phyloP scores from a whole-genome alignment of 352 stramenopile genomes.

The Pythium volutum region DNA sequence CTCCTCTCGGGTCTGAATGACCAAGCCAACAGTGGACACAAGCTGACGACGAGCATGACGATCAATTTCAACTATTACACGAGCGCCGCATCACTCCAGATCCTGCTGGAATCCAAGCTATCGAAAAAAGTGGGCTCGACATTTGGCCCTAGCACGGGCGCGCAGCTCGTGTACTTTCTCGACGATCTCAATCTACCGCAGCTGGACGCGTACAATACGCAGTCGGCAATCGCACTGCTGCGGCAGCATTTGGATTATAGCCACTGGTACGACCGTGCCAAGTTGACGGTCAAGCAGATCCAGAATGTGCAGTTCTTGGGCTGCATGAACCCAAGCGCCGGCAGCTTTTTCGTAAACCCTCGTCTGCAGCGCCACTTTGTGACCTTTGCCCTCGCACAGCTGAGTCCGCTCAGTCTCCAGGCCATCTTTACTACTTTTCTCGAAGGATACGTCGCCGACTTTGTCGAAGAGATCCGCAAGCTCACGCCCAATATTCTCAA shows the following conservation, averaged over 20 bases:
- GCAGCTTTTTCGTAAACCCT: constrained; percentile 92
- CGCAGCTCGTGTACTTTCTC: constrained; percentile 94
- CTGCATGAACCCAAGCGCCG: constrained; percentile 95
- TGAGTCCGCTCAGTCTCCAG: constrained; percentile 85
- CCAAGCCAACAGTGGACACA: constrained; percentile 34
- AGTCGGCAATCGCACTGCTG: constrained; percentile 92
- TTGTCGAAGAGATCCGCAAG: constrained; percentile 91
- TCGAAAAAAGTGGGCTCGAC: constrained; percentile 87
- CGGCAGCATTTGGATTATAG: constrained; percentile 94
- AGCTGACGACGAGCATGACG: constrained; percentile 49
- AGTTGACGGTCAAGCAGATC: constrained; percentile 93
- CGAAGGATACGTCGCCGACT: constrained; percentile 91
- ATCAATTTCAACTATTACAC: constrained; percentile 89
- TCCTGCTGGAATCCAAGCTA: constrained; percentile 85
- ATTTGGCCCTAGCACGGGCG: constrained; percentile 74
- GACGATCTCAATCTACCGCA: constrained; percentile 96
- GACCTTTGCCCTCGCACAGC: constrained; percentile 91
- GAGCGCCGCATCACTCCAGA: constrained; percentile 60
- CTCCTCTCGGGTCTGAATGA: constrained; percentile 57
- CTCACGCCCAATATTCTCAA: constrained; percentile 84
- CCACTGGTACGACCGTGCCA: constrained; percentile 93
- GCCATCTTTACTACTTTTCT: constrained; percentile 96
- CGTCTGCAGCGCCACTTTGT: constrained; percentile 95
- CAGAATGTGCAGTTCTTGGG: constrained; percentile 92
- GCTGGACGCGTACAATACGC: constrained; percentile 93